Percentiles rank a stretch among this genome's conserved stretches.
phyloP scores from a whole-genome alignment of 345 rosid species.

The Kandelia obovata region DNA sequence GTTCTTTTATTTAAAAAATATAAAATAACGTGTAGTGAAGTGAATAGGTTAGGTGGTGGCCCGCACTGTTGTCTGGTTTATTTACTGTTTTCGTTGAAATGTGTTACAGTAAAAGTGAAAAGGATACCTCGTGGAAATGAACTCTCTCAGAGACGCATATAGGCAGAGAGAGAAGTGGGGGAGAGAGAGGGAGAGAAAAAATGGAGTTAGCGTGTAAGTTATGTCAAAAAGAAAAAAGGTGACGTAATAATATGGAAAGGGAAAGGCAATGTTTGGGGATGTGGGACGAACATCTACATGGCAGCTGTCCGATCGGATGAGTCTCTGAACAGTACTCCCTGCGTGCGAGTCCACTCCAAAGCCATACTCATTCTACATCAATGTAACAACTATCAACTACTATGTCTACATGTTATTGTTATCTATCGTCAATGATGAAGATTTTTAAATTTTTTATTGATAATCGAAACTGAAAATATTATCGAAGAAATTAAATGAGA shows the following conservation, averaged over 20 bases:
- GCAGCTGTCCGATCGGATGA: not conserved
- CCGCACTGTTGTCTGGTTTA: conserved; percentile 4
- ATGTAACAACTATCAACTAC: too few relatives aligned
- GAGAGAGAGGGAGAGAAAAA: not conserved
- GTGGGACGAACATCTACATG: conserved; percentile 23
- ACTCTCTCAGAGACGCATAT: too few relatives aligned
- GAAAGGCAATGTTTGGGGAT: conserved; percentile 24
- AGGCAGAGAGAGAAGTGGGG: too few relatives aligned
- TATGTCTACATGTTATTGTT: too few relatives aligned
- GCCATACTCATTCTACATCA: too few relatives aligned
- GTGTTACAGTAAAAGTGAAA: conserved; percentile 20
- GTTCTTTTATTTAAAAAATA: too few relatives aligned
- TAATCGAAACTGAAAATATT: too few relatives aligned
- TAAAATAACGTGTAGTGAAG: not conserved
- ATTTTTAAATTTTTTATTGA: too few relatives aligned
- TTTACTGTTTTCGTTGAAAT: not conserved
- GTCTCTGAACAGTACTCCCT: too few relatives aligned
- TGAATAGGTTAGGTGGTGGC: not conserved
- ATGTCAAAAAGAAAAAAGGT: conserved; percentile 13
- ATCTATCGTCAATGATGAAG: too few relatives aligned
- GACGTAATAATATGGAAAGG: conserved; percentile 30
- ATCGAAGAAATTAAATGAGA: too few relatives aligned
- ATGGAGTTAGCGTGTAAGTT: conserved; percentile 23
- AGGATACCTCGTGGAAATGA: not conserved
- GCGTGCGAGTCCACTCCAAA: too few relatives aligned